phyloP scores from a whole-genome alignment of 306 rosid species.

The Sesbania bispinosa region DNA sequence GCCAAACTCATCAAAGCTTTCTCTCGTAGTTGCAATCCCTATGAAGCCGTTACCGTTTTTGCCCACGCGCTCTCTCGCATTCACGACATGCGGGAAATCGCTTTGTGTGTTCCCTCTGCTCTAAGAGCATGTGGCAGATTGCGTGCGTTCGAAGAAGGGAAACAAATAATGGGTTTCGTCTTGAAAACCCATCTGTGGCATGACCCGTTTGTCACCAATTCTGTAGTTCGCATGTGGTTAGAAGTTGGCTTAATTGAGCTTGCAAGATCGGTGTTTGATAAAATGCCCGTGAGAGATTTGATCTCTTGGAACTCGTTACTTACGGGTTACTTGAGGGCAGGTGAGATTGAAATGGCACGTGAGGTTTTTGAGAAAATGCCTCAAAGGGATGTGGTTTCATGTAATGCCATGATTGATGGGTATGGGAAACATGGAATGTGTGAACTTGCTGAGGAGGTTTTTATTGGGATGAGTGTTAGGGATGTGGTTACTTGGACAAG shows the following conservation, averaged over 20 bases:
- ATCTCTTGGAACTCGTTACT: constrained; percentile 55
- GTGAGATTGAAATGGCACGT: constrained; percentile 37
- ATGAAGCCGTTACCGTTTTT: constrained; percentile 36
- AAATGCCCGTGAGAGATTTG: constrained; percentile 45
- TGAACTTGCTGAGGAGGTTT: constrained; percentile 45
- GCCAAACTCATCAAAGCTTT: constrained; percentile 37
- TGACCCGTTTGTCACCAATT: constrained; percentile 49
- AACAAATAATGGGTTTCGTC: constrained; percentile 43
- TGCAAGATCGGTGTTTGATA: constrained; percentile 45
- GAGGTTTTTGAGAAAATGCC: constrained; percentile 38
- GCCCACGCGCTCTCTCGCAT: constrained; percentile 41
- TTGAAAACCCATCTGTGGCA: constrained; percentile 36
- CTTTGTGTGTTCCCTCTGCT: constrained; percentile 44
- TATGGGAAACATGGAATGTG: constrained; percentile 43
- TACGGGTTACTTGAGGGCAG: constrained; percentile 38
- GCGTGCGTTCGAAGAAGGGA: constrained; percentile 35
- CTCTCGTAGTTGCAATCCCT: constrained; percentile 32
- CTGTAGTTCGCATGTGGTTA: constrained; percentile 46
- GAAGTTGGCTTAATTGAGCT: constrained; percentile 32
- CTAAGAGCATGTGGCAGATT: constrained; percentile 49
- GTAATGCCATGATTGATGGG: constrained; percentile 62
- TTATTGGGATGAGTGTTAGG: constrained; percentile 29
- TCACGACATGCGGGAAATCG: constrained; percentile 20
- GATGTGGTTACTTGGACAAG: constrained; percentile 50
- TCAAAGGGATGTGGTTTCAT: constrained; percentile 34